A percentile compares a stretch with the other conserved stretches of the same genome.
Conservation (phyloP, 2,329 filamentous ascomycete species). For the Hypoxylon sp. region DNA sequence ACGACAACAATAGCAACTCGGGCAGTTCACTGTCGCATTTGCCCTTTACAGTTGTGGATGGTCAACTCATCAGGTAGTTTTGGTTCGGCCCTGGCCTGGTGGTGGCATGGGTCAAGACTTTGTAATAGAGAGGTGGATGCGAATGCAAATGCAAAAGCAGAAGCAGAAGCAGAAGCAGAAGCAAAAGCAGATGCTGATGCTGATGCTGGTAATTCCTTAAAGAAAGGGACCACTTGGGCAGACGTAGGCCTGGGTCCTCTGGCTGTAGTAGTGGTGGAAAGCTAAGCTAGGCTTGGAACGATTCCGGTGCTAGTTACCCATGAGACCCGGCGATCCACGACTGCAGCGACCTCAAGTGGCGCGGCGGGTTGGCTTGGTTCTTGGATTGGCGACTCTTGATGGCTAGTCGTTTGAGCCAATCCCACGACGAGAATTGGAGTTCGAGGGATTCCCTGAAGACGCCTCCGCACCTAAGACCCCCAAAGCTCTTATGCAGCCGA, state of each 20-base stretch:
- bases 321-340: constrained; percentile 34
- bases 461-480: constrained; percentile 34
- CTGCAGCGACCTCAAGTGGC: constrained; percentile 24
- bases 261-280: constrained; percentile 4
- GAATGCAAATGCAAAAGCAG: constrained; percentile 21
- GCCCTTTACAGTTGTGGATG: constrained; percentile 31
- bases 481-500: constrained; percentile 35
- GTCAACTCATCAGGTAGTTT: constrained; percentile 37
- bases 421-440: constrained; percentile 33
- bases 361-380: constrained; percentile 8
- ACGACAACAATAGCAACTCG: constrained; percentile 33
- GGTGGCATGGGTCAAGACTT: constrained; percentile 35
- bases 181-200: too few species aligned
- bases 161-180: too few species aligned
- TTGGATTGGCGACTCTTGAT: constrained; percentile 34
- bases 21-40: constrained; percentile 39
- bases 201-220: constrained; percentile 38
- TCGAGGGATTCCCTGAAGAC: constrained; percentile 32
- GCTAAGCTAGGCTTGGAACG: constrained; percentile 33
- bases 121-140: constrained; percentile 26
- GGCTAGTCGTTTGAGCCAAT: constrained; percentile 30
- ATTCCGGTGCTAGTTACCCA: constrained; percentile 34
- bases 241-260: constrained; percentile 19
- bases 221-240: constrained; percentile 23
- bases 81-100: constrained; percentile 38